Evolutionary conservation across 306 rosid species (phyloP).

Genomic region (Quercus berberidifolia): DNA sequence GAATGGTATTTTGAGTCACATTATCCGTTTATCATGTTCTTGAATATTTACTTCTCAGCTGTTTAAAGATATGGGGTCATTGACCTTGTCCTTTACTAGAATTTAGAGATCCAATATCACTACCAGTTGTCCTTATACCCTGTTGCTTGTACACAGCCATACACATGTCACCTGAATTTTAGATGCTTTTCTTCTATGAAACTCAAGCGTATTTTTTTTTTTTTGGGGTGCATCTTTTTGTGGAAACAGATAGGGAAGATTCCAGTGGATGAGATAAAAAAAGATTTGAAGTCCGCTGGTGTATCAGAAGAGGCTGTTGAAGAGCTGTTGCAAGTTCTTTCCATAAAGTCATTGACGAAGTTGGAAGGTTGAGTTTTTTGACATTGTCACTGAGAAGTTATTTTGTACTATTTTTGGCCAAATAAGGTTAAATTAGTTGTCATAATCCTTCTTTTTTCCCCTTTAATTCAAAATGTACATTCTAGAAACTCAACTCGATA

Average conservation of each 20-base stretch:
- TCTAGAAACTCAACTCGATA: not conserved
- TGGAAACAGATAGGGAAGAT: slow-evolving; percentile 73
- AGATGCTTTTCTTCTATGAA: not conserved
- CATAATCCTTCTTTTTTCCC: not conserved
- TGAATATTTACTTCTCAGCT: slow-evolving; percentile 4
- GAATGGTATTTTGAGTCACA: not conserved
- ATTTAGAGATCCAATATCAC: slow-evolving; percentile 9
- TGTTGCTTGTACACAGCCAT: slow-evolving; percentile 7
- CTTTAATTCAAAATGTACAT: not conserved
- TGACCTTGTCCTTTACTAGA: slow-evolving; percentile 1
- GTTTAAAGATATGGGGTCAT: slow-evolving; percentile 2
- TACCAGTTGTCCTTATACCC: not conserved
- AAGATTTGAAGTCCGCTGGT: slow-evolving; percentile 65
- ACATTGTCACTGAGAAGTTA: not conserved
- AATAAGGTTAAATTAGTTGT: not conserved
- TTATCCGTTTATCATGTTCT: not conserved
- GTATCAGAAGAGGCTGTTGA: slow-evolving; percentile 70
- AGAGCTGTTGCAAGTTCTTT: slow-evolving; percentile 82
- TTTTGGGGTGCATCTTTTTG: not conserved
- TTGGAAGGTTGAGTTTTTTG: slow-evolving; percentile 68
- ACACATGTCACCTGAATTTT: not conserved
- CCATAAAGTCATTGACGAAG: slow-evolving; percentile 77
- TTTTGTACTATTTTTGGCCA: not conserved
- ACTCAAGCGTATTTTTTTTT: not conserved
- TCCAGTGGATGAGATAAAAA: slow-evolving; percentile 75